phyloP scores from a whole-genome alignment of 768 basidiomycete species.

The Lactarius psammicola region DNA sequence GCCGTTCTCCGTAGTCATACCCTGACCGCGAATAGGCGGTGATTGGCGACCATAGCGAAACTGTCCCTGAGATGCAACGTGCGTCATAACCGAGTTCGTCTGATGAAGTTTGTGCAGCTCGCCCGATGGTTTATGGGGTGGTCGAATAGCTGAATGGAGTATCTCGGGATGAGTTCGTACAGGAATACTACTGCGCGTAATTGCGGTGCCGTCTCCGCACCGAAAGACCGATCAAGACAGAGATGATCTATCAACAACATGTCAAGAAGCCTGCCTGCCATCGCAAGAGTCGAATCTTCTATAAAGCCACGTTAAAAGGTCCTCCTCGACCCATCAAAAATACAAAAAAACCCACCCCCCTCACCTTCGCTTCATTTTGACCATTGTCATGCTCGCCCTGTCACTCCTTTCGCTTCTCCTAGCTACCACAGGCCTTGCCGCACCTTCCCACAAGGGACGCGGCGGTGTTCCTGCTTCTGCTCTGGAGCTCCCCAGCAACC shows the following conservation, averaged over 20 bases:
- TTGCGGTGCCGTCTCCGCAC: neutral
- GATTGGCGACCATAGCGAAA: neutral
- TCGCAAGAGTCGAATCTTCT: neutral
- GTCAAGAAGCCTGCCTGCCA: neutral
- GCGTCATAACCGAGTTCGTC: neutral
- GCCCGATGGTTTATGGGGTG: neutral
- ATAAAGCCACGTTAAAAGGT: neutral
- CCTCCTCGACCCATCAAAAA: neutral
- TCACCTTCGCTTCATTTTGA: neutral
- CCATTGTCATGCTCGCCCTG: conserved; percentile 7
- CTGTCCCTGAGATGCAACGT: neutral
- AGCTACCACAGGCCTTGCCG: neutral
- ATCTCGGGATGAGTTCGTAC: neutral
- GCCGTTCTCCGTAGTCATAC: neutral
- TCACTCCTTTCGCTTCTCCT: conserved; percentile 8
- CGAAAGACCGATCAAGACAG: neutral
- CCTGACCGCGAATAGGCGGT: no score
- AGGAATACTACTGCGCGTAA: no score
- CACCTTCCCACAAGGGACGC: neutral
- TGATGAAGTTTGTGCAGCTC: neutral
- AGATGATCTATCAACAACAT: neutral
- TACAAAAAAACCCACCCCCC: no score
- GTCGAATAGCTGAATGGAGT: neutral
- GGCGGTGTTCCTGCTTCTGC: neutral
- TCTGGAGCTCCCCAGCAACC: neutral